Conservation (phyloP, 331 rosid species). For the Acacia pycnantha region DNA sequence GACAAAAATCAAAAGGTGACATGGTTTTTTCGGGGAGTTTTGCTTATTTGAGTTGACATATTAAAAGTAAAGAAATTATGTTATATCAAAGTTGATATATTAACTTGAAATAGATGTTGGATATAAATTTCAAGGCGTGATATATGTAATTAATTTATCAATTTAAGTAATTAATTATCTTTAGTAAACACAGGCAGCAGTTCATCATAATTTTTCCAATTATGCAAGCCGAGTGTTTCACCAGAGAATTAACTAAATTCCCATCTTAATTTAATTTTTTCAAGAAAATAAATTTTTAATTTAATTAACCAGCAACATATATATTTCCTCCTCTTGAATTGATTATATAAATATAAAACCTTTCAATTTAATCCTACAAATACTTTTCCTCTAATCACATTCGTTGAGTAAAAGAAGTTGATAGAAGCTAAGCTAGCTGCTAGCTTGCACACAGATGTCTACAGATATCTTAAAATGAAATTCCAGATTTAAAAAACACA, state of each 20-base stretch:
- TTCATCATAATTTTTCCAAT: background rate
- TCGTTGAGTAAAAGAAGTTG: no score
- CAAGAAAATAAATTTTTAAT: no score
- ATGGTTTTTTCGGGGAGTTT: background rate
- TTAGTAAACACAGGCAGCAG: background rate
- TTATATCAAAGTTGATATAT: background rate
- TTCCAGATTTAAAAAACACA: no score
- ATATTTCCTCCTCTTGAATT: background rate
- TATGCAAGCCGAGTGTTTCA: background rate
- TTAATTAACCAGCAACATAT: background rate
- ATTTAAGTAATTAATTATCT: background rate
- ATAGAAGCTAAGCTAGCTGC: no score
- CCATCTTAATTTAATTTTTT: background rate
- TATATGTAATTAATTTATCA: background rate
- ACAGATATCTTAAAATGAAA: no score
- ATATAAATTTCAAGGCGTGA: background rate
- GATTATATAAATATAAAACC: background rate
- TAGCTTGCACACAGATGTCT: no score
- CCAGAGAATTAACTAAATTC: no score
- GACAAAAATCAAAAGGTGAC: background rate
- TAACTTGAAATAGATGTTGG: background rate
- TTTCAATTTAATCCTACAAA: no score
- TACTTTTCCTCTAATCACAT: no score
- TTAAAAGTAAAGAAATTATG: background rate
- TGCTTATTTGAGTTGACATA: background rate